Conservation (phyloP, 208 protist species). For the Blechomonas ayalai region DNA sequence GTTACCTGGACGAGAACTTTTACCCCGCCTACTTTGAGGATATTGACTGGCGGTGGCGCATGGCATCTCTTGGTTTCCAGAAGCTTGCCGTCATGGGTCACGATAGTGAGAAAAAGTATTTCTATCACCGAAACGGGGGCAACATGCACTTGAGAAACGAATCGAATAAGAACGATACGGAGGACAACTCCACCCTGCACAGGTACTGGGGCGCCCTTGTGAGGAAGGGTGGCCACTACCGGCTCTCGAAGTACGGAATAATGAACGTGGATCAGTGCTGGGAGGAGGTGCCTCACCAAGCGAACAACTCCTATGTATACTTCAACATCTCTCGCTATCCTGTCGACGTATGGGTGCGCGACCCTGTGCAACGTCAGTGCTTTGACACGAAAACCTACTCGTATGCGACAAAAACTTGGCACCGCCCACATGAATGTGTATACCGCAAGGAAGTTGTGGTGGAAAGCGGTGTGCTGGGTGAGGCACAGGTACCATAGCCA, state of each 20-base stretch:
- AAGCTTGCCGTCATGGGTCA: background rate
- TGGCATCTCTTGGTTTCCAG: conserved; percentile 21
- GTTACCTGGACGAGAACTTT: conserved; percentile 54
- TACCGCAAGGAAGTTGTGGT: conserved; percentile 6
- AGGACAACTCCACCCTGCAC: conserved; percentile 13
- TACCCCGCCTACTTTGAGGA: conserved; percentile 40
- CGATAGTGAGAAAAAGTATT: conserved; percentile 1
- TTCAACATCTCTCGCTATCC: conserved; percentile 18
- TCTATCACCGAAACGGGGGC: conserved; percentile 16
- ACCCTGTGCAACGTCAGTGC: conserved; percentile 7
- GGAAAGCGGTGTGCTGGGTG: conserved; percentile 13
- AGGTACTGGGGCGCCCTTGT: conserved; percentile 5
- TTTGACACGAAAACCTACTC: conserved; percentile 14
- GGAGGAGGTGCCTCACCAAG: conserved; percentile 3
- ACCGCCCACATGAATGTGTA: conserved; percentile 1
- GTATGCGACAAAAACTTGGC: conserved; percentile 2
- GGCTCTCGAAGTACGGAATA: conserved; percentile 12
- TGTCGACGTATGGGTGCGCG: conserved; percentile 21
- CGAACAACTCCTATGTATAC: conserved; percentile 1
- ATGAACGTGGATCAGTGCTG: conserved; percentile 6
- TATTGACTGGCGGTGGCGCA: conserved; percentile 26
- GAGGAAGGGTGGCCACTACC: conserved; percentile 5
- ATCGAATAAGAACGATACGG: conserved; percentile 9
- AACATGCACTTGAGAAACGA: conserved; percentile 7
- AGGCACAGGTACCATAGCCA: conserved; percentile 11